Evolutionary conservation across 2,329 filamentous ascomycete species (phyloP).

Genomic region (Eutypa lata): DNA sequence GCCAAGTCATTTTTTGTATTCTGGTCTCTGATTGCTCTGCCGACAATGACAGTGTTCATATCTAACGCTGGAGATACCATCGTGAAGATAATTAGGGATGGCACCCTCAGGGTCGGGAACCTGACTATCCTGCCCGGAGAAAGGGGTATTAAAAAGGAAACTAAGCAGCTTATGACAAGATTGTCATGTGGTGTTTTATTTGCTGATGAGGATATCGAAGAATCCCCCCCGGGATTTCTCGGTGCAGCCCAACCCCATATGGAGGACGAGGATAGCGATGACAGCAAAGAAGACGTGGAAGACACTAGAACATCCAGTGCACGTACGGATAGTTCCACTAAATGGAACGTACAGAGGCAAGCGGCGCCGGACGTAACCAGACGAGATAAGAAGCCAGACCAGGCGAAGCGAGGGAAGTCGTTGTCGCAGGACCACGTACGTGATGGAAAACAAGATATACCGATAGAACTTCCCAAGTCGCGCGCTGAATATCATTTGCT

Average conservation of each 20-base stretch:
- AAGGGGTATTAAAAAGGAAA: constrained; percentile 40
- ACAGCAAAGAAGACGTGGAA: constrained; percentile 30
- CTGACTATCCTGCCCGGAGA: constrained; percentile 61
- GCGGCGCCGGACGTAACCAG: neutral
- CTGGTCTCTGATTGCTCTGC: constrained; percentile 82
- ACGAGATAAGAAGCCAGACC: neutral
- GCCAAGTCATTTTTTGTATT: constrained; percentile 89
- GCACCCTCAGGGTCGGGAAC: constrained; percentile 54
- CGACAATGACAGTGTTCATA: constrained; percentile 84
- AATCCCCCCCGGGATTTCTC: constrained; percentile 39
- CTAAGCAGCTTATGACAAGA: constrained; percentile 40
- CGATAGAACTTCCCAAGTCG: constrained; percentile 37
- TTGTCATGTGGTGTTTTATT: constrained; percentile 44
- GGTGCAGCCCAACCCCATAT: constrained; percentile 29
- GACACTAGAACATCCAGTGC: constrained; percentile 4
- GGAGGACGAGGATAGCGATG: constrained; percentile 30
- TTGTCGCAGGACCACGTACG: constrained; percentile 38
- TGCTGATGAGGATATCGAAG: constrained; percentile 31
- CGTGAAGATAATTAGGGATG: constrained; percentile 58
- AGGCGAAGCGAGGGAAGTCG: constrained; percentile 14
- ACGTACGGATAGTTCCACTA: no score
- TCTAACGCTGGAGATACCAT: constrained; percentile 82
- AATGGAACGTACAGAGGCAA: neutral
- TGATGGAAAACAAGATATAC: constrained; percentile 27
- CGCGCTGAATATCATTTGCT: constrained; percentile 56